Evolutionary conservation across 306 rosid species (phyloP).

Genomic region (Myrica gale): DNA sequence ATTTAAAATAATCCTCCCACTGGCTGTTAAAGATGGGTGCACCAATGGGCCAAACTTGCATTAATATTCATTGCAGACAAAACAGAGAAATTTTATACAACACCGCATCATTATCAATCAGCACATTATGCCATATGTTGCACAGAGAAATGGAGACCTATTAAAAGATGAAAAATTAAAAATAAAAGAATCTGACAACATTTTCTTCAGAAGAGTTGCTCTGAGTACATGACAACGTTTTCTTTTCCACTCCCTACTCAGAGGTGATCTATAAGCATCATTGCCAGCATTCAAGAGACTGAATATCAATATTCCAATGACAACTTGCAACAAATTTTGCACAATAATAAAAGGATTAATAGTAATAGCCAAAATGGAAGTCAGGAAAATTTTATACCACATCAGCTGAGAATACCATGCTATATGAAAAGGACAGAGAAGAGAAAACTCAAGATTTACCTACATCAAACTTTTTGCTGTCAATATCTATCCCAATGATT

Average conservation of each 20-base stretch:
- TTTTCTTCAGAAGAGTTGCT: neutral
- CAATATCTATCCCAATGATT: constrained; percentile 76
- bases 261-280: neutral
- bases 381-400: constrained; percentile 1
- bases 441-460: constrained; percentile 44
- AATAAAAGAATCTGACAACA: neutral
- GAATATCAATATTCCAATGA: neutral
- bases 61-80: neutral
- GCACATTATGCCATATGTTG: neutral
- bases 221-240: neutral
- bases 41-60: neutral
- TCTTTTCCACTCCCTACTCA: neutral
- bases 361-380: constrained; percentile 5
- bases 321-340: neutral
- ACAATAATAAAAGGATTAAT: neutral
- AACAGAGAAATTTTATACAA: neutral
- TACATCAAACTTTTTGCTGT: constrained; percentile 64
- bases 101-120: neutral
- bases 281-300: neutral
- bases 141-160: neutral
- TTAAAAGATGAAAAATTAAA: neutral
- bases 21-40: neutral
- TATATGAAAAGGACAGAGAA: neutral
- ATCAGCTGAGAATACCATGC: constrained; percentile 13
- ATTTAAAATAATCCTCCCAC: neutral